Conservation (phyloP, 1,284 basidiomycete genomes). For the Pyrrhoderma noxium region DNA sequence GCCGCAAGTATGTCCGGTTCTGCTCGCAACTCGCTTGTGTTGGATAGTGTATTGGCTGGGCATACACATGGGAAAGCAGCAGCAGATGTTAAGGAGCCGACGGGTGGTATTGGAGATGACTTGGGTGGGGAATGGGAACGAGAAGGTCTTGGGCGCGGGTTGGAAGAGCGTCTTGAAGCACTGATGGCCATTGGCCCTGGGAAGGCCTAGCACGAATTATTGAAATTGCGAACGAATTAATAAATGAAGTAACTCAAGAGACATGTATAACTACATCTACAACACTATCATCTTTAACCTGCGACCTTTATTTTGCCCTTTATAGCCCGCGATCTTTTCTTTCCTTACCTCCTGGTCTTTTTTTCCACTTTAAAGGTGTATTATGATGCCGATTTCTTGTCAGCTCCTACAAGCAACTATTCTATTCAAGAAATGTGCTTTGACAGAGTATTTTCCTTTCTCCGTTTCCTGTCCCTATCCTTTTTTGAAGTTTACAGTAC, state of each 20-base stretch:
- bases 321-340: background rate
- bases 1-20: slow-evolving; percentile 14
- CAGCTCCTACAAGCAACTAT: no score
- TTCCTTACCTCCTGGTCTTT: background rate
- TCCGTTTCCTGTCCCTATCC: background rate
- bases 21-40: slow-evolving; percentile 14
- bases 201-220: slow-evolving; percentile 3
- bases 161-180: slow-evolving; percentile 72
- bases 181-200: slow-evolving; percentile 28
- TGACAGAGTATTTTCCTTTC: no score
- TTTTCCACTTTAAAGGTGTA: background rate
- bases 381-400: no score
- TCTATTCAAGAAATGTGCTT: no score
- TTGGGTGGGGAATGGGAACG: slow-evolving; percentile 76
- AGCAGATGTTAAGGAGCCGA: slow-evolving; percentile 31
- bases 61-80: slow-evolving; percentile 1
- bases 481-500: background rate
- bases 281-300: background rate
- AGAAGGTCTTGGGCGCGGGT: slow-evolving; percentile 69
- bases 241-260: background rate
- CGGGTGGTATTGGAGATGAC: slow-evolving; percentile 39
- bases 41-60: slow-evolving; percentile 8
- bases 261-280: background rate
- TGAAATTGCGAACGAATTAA: background rate
- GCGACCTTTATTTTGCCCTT: background rate